Base-by-base conservation (phyloP, 2,329 filamentous ascomycete genomes). In the Cyanodermella asteris region DNA sequence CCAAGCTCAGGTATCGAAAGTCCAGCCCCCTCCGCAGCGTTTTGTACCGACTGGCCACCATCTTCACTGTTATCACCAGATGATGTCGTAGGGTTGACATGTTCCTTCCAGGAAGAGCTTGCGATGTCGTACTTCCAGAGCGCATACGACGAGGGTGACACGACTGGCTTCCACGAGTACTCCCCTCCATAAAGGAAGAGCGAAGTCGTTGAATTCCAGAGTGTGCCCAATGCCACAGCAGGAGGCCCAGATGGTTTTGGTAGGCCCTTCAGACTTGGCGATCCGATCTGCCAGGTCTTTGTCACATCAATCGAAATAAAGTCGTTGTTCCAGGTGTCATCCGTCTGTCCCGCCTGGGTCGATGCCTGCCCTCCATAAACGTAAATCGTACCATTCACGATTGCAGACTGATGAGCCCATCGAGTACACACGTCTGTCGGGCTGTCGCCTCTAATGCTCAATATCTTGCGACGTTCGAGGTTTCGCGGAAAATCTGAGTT, bases 141-240 rank as follows among this genome's bases (percentile, higher is more conserved):
- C 0, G 70, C 65, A 26, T 71, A 61, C 0, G 64, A 51, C 1
- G 53, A 51, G 0, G 74, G 73, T 1, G 59, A 47, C 5, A 46
- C 51, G 5, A 52, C 47, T 0, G 72, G 68, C 9, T 54, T 58
- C 34, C 76, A 71, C 1, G 71, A 70, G 37, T 72, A 78, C 35
- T 77, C 57, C 11, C 75, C 75, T 11, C 75, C 75, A 35, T 81
- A 82, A 4, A 81, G 56, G 39, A 61, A 81, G 1, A 82, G 51
- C 8, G 64, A 66, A 27, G 68, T 55, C 38, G 67, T 66, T 22
- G 74, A 73, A 38, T 71, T 65, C 74, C 75, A 82, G 2, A 82
- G 56, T 34, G 71, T 72, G n/a, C 74, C 75, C 22, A 74, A 61
- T 0, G 73, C 63, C 8, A 82, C 63, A 4, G 68, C 59, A 2